Conservation (phyloP, 129 eudicot species). For the Dittrichia graveolens region DNA sequence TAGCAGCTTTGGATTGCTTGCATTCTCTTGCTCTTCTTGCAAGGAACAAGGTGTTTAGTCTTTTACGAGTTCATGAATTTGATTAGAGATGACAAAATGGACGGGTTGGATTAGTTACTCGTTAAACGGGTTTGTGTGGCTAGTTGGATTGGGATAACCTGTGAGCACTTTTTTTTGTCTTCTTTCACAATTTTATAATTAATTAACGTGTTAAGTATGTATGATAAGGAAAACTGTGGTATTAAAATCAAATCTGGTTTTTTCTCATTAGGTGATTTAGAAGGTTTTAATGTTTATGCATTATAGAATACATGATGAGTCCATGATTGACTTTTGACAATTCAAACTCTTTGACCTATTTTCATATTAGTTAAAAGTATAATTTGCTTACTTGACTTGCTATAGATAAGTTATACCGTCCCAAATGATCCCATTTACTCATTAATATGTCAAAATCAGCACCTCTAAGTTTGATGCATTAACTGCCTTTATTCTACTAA, state of each 20-base stretch:
- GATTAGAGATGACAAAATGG: background rate
- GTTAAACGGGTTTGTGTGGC: background rate
- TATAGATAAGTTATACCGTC: background rate
- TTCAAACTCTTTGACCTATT: background rate
- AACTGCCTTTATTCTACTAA: conserved; percentile 9
- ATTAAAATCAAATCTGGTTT: too few species aligned
- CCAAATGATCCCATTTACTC: background rate
- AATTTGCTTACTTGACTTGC: background rate
- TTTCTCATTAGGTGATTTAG: too few species aligned
- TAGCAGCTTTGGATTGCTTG: conserved; percentile 89
- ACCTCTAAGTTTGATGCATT: conserved; percentile 5
- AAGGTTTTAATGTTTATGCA: too few species aligned
- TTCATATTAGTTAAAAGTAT: background rate
- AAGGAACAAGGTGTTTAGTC: conserved; percentile 64
- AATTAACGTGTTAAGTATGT: background rate
- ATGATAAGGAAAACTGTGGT: too few species aligned
- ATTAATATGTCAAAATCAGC: background rate
- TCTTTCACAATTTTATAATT: background rate
- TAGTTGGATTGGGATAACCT: background rate
- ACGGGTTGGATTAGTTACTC: background rate
- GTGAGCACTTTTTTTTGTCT: background rate
- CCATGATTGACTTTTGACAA: background rate
- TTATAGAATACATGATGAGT: too few species aligned
- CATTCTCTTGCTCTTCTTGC: conserved; percentile 83
- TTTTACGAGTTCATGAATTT: background rate